A percentile compares a stretch with the other conserved stretches of the same genome.
These are phyloP conservation scores for Imleria badia DNA, from an alignment of 768 basidiomycete genomes.

Conservation along the genomic window DNA sequence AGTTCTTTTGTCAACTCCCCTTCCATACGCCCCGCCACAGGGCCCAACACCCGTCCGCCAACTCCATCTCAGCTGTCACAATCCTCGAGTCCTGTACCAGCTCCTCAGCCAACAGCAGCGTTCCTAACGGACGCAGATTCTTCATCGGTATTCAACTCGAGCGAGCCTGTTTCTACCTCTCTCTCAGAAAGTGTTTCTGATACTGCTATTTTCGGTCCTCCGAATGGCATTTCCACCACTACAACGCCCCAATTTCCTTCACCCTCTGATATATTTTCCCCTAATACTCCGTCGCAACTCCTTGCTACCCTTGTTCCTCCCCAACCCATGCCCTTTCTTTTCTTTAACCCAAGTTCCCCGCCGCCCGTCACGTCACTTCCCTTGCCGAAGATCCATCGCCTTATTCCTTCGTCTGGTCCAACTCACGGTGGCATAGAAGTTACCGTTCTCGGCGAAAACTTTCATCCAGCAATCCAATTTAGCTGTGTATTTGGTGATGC, in stretches of 20 bases:
- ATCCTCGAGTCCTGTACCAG: slow-evolving; percentile 13
- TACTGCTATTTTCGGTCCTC: slow-evolving; percentile 14
- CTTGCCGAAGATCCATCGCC: slow-evolving; percentile 75
- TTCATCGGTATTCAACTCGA: background rate
- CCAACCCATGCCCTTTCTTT: slow-evolving; percentile 57
- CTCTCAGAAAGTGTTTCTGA: slow-evolving; percentile 4
- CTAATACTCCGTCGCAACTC: slow-evolving; percentile 16
- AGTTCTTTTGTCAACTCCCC: slow-evolving; percentile 49
- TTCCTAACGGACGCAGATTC: slow-evolving; percentile 8
- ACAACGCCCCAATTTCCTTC: slow-evolving; percentile 18
- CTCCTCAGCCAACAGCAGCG: slow-evolving; percentile 4
- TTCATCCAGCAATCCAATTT: slow-evolving; percentile 69
- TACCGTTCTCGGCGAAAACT: slow-evolving; percentile 89
- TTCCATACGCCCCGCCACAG: slow-evolving; percentile 37
- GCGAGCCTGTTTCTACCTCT: slow-evolving; percentile 11
- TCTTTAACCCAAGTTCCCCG: slow-evolving; percentile 54
- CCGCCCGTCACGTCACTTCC: slow-evolving; percentile 49
- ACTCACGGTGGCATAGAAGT: slow-evolving; percentile 94
- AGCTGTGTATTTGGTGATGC: slow-evolving; percentile 86
- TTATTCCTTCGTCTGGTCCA: slow-evolving; percentile 82
- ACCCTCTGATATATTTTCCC: slow-evolving; percentile 19
- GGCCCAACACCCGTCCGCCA: slow-evolving; percentile 31
- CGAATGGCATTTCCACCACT: slow-evolving; percentile 14
- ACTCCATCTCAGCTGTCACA: slow-evolving; percentile 28
- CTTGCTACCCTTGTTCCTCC: slow-evolving; percentile 28